These are phyloP conservation scores for Aureobasidium pullulans DNA, from an alignment of 2,329 filamentous ascomycete genomes.

Conservation along the genomic window DNA sequence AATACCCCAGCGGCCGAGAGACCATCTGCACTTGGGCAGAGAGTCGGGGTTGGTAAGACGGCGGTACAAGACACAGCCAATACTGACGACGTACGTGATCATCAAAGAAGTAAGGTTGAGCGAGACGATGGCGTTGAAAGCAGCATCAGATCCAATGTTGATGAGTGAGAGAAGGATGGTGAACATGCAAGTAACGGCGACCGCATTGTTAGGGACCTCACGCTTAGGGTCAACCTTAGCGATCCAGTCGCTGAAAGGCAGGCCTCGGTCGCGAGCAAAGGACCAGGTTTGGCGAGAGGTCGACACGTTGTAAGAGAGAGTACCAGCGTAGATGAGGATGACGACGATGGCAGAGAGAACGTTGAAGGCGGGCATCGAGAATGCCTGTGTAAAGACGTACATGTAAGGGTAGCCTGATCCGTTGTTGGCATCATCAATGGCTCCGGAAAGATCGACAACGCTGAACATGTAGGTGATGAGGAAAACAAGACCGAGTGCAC, in stretches of 20 bases:
- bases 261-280: conserved; percentile 17
- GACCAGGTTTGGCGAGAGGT: conserved; percentile 18
- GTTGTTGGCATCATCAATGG: conserved; percentile 21
- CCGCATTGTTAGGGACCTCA: conserved; percentile 11
- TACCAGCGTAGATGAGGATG: conserved; percentile 18
- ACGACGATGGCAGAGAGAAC: conserved; percentile 20
- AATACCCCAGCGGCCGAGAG: conserved; percentile 31
- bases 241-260: conserved; percentile 17
- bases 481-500: conserved; percentile 20
- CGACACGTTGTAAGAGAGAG: conserved; percentile 16
- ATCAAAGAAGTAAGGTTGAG: conserved; percentile 14
- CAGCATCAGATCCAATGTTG: conserved; percentile 18
- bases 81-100: conserved; percentile 17
- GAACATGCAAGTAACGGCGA: conserved; percentile 7
- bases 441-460: conserved; percentile 23
- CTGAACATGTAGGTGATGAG: conserved; percentile 27
- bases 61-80: conserved; percentile 22
- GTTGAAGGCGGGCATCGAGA: conserved; percentile 22
- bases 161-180: conserved; percentile 19
- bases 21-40: conserved; percentile 27
- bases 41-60: conserved; percentile 18
- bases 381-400: conserved; percentile 28
- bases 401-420: conserved; percentile 30
- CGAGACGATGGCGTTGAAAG: conserved; percentile 17
- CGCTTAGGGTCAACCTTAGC: conserved; percentile 16